Percentiles rank a stretch among this genome's conserved stretches.
phyloP scores from a whole-genome alignment of 2,329 filamentous ascomycete species.

The Penicillium sclerotiorum region DNA sequence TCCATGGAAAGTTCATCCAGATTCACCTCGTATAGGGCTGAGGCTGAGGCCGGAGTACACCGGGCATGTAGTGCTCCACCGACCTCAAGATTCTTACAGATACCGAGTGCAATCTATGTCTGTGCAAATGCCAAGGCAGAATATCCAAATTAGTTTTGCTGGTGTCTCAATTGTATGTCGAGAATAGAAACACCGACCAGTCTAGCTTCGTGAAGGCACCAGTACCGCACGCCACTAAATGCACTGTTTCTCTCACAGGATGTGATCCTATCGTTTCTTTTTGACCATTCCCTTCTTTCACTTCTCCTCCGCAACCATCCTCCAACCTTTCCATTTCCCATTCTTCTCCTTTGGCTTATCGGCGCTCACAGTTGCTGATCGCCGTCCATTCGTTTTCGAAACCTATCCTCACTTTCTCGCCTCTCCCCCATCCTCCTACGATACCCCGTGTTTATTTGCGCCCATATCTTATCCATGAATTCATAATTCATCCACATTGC shows the following conservation, averaged over 20 bases:
- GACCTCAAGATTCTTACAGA: not conserved
- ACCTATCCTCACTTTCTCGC: not conserved
- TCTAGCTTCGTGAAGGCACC: not conserved
- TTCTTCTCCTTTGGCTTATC: slow-evolving; percentile 2
- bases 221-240: slow-evolving; percentile 4
- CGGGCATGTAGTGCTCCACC: not conserved
- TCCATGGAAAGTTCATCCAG: not conserved
- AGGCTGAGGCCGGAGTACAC: not conserved
- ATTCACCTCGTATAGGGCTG: not conserved
- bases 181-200: slow-evolving; percentile 4
- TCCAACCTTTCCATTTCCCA: slow-evolving; percentile 1
- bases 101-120: not conserved
- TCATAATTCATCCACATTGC: too few relatives aligned
- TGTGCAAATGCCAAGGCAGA: slow-evolving; percentile 3
- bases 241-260: not conserved
- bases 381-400: slow-evolving; percentile 15
- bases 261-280: slow-evolving; percentile 1
- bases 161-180: not conserved
- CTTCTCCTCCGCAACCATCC: not conserved
- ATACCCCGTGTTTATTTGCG: not conserved
- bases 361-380: slow-evolving; percentile 1
- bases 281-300: slow-evolving; percentile 3
- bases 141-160: not conserved
- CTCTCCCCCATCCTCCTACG: not conserved
- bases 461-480: not conserved